Conservation (phyloP, 2,329 filamentous ascomycete genomes). For the Aspergillus pseudoterreus region DNA sequence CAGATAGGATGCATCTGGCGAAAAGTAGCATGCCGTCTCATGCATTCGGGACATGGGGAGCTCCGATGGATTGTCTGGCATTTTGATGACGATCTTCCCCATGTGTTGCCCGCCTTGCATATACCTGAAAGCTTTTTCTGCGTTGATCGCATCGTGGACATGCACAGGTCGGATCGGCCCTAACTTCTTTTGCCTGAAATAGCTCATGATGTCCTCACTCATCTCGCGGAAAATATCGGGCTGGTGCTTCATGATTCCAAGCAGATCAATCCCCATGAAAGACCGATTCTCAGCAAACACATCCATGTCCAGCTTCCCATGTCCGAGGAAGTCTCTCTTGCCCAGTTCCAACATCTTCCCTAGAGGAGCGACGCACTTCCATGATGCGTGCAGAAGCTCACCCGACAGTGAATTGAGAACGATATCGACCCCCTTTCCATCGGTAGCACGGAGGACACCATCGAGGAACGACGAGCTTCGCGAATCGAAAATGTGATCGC, state of each 20-base stretch:
- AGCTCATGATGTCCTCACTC: constrained; percentile 3
- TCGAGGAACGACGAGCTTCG: constrained; percentile 15
- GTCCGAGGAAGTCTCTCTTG: constrained; percentile 22
- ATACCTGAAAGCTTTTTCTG: constrained; percentile 40
- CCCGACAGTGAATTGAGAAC: constrained; percentile 27
- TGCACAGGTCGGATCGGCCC: constrained; percentile 18
- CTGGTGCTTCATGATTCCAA: constrained; percentile 10
- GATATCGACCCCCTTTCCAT: constrained; percentile 22
- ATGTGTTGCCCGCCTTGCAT: constrained; percentile 45
- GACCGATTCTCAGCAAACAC: constrained; percentile 20
- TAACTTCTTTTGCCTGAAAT: constrained; percentile 4
- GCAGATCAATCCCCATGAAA: constrained; percentile 22
- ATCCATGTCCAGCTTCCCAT: constrained; percentile 20
- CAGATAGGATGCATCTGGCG: constrained; percentile 24
- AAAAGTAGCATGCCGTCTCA: constrained; percentile 6
- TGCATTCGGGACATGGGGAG: constrained; percentile 1
- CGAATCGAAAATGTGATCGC: constrained; percentile 22
- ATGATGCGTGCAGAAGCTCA: constrained; percentile 24
- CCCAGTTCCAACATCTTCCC: constrained; percentile 28
- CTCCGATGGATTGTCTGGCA: constrained; percentile 4
- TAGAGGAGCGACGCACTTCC: constrained; percentile 28
- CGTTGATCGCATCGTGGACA: constrained; percentile 19
- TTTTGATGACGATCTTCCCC: constrained; percentile 41
- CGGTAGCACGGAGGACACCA: constrained; percentile 15
- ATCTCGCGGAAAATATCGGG: constrained; percentile 8